Base-by-base conservation (phyloP, 2,329 filamentous ascomycete species). In the Incumbomyces lentus region DNA sequence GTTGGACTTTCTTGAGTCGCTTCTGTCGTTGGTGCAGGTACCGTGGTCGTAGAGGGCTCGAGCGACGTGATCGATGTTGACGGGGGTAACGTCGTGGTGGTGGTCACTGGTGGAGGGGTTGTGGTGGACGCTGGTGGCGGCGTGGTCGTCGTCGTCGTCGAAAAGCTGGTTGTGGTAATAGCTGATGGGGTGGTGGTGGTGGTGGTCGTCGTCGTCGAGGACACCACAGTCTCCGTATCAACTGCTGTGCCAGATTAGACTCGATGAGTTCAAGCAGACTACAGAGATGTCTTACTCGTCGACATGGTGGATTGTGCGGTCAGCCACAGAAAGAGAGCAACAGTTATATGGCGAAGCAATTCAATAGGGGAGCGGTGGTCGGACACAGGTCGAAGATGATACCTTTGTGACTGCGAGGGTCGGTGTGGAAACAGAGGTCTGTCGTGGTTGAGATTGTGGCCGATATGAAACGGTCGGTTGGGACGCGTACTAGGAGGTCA, bases 51-150 rank as follows among this genome's bases (percentile, higher is more conserved):
- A 5, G 39, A 19, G 19, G 40, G 43, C 7, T 29, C 37, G 12
- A 38, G 48, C 7, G 40, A 30, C 29, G 37, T 19, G 14, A 33
- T 42, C 13, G 43, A 52, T 12, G 51, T 52, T 12, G 55, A 53
- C 14, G 55, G 40, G 6, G 53, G 53, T 45, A 53, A 50, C 11
- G 51, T 53, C 6, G 55, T 56, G 5, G 55, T 49, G 19, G 56
- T 49, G n/a, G 41, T 32, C 22, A 51, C 48, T 17, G 52, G 33
- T 11, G 51, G 51, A 11, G 49, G 49, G 32, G 55, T 46, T 18
- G 18, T 44, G 11, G 49, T 45, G 40, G 40, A 1, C 8, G 43
- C 14, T 38, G 37, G 12, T 29, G 35, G 29, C 14, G 49, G 26
- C 11, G 34, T 45, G 7, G 46, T 34, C 14, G 46, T 12, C 33